Base-by-base conservation (phyloP, 1,284 basidiomycete genomes). In the Apiotrichum porosum region DNA sequence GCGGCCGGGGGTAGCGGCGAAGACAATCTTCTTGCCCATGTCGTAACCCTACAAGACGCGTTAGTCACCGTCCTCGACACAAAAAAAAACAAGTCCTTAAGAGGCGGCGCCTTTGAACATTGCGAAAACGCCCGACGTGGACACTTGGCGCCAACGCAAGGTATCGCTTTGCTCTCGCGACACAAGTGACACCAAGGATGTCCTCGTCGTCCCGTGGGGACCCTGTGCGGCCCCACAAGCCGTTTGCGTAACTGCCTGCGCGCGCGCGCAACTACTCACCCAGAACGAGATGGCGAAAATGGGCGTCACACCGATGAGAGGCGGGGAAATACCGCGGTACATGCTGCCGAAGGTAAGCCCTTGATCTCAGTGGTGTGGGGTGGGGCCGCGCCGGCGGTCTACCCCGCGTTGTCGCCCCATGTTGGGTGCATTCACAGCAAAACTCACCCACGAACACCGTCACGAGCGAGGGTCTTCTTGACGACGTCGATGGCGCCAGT, bases 201-300 rank as follows among this genome's bases (percentile, higher is more conserved):
- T n/a, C n/a, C n/a, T n/a, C n/a, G n/a, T n/a, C n/a, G n/a, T n/a
- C n/a, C n/a, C n/a, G n/a, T n/a, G n/a, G n/a, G n/a, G n/a, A n/a
- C n/a, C n/a, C n/a, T n/a, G n/a, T n/a, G n/a, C n/a, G n/a, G n/a
- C n/a, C n/a, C n/a, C n/a, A n/a, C n/a, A n/a, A n/a, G n/a, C n/a
- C n/a, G n/a, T n/a, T n/a, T n/a, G n/a, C n/a, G n/a, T n/a, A n/a
- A n/a, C n/a, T n/a, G n/a, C n/a, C n/a, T n/a, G n/a, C n/a, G n/a
- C n/a, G n/a, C n/a, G n/a, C n/a, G n/a, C 31, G 32, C 23, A 18
- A 31, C 14, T 21, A 68, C 80, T 54, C 68, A 89, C 90, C 92
- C 93, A 97, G 79, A 99, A 99, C 4, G 92, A 97, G 37, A 98
- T 78, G 13, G 95, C 95, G 68, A 98, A 99, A 69, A 98, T 98